Percentiles rank a stretch among this genome's conserved stretches.
These are phyloP conservation scores for Pythium folliculosum DNA, from an alignment of 352 stramenopile genomes.

Conservation along the genomic window DNA sequence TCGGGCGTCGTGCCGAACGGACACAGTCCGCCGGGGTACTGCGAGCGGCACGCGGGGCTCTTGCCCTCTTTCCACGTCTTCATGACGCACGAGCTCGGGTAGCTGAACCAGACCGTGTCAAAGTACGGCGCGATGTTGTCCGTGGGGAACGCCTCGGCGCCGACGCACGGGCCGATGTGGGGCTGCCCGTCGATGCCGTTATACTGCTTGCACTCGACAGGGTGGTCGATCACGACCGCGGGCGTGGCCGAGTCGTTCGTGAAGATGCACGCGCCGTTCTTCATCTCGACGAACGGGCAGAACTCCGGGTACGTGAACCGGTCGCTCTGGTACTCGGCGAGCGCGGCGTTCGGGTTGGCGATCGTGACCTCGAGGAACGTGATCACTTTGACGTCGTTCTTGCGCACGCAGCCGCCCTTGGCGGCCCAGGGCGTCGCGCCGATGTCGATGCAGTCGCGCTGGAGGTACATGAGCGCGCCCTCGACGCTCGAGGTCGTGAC, in stretches of 20 bases:
- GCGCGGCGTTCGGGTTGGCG: slow-evolving; percentile 52
- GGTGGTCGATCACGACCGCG: slow-evolving; percentile 23
- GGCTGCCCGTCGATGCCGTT: slow-evolving; percentile 56
- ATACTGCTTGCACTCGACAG: slow-evolving; percentile 66
- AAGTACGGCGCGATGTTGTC: slow-evolving; percentile 63
- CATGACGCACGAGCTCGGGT: slow-evolving; percentile 62
- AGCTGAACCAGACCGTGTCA: slow-evolving; percentile 78
- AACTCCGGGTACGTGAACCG: slow-evolving; percentile 70
- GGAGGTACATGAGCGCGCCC: slow-evolving; percentile 68
- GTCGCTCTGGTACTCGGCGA: slow-evolving; percentile 62
- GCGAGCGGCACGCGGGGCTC: slow-evolving; percentile 37
- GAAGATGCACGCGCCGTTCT: slow-evolving; percentile 52
- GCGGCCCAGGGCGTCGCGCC: slow-evolving; percentile 33
- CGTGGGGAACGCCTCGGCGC: slow-evolving; percentile 49
- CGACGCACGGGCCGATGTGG: slow-evolving; percentile 60
- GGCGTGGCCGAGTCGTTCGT: slow-evolving; percentile 29
- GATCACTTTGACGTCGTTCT: slow-evolving; percentile 64
- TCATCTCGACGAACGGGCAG: slow-evolving; percentile 69
- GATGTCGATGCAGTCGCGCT: slow-evolving; percentile 68
- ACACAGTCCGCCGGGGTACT: slow-evolving; percentile 52
- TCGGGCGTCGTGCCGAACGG: slow-evolving; percentile 51
- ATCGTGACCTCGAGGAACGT: slow-evolving; percentile 69
- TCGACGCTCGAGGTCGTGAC: slow-evolving; percentile 74
- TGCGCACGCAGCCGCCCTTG: slow-evolving; percentile 36
- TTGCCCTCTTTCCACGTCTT: slow-evolving; percentile 52